Percentiles rank a stretch among this genome's conserved stretches.
These are phyloP conservation scores for Neoarthrinium moseri DNA, from an alignment of 2,329 filamentous ascomycete species.

Conservation along the genomic window DNA sequence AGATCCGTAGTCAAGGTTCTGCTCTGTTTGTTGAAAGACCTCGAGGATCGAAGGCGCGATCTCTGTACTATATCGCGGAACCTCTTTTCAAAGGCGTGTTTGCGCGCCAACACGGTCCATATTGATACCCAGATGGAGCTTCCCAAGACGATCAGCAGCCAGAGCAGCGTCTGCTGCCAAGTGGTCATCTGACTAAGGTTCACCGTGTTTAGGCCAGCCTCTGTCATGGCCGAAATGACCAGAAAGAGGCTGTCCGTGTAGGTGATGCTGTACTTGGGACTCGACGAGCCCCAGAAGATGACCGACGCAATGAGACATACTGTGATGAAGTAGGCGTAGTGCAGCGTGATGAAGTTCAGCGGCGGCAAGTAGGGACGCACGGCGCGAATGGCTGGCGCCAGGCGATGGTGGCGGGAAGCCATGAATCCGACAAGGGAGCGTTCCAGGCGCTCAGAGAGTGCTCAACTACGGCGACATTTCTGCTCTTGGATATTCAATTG, in stretches of 20 bases:
- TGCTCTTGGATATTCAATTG: too few relatives aligned
- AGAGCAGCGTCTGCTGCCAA: conserved; percentile 67
- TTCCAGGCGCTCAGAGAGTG: background rate
- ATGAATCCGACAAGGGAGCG: background rate
- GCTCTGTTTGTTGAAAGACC: background rate
- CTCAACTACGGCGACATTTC: background rate
- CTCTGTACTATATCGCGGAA: conserved; percentile 52
- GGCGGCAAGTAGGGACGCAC: conserved; percentile 33
- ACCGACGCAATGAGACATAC: conserved; percentile 54
- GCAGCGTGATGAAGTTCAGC: conserved; percentile 62
- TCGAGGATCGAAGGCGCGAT: conserved; percentile 28
- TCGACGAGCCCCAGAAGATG: conserved; percentile 60
- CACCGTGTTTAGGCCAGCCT: conserved; percentile 66
- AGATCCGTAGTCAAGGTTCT: conserved; percentile 1
- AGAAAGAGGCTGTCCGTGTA: conserved; percentile 69
- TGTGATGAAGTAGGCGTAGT: conserved; percentile 65
- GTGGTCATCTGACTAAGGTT: conserved; percentile 63
- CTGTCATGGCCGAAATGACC: conserved; percentile 64
- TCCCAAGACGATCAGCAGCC: conserved; percentile 63
- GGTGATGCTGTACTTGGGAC: conserved; percentile 47
- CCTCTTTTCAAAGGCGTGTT: conserved; percentile 60
- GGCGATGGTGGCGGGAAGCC: background rate
- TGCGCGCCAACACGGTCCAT: conserved; percentile 60
- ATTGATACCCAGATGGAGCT: conserved; percentile 67
- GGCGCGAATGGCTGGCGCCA: conserved; percentile 6